Base-by-base conservation (phyloP, 257 asterid species). In the Sherardia arvensis region DNA sequence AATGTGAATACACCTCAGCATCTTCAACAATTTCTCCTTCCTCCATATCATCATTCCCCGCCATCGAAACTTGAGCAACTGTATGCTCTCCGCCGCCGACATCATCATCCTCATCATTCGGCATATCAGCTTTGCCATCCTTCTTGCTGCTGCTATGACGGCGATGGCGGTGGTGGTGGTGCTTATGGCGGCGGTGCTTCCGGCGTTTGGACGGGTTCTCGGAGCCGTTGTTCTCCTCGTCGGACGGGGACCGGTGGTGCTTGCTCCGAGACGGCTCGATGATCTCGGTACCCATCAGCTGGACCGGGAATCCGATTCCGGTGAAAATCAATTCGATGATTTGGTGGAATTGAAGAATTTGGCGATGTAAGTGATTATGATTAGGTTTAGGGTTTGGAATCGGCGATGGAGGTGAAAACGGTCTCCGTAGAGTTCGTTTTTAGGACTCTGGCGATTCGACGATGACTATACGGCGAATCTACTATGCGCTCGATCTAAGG, bases 11-110 rank as follows among this genome's bases (percentile, higher is more conserved):
- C 76, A 92, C 98, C 65, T 59, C 74, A 64, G 70, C 88, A 43
- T 86, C 95, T 71, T 88, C 98, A 70, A 92, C 66, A 71, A 92
- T 92, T 78, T 92, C 98, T 15, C 98, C 98, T 83, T 92, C 98
- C 79, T 92, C 98, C 95, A 89, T 85, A 64, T 92, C 97, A 68
- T 87, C 96, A 68, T 87, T 78, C 69, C 83, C 87, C 14, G 79
- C 69, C 21, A 71, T 77, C 62, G 78, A 61, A 28, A 76, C 84
- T 25, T 32, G 68, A 64, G 62, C 56, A 55, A 72, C 59, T 26
- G 61, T 26, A 56, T 15, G 36, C 27, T 30, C 78, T 59, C 33
- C 47, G 17, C 33, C 47, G 17, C 53, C 60, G 40, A 51, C 71
- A 26, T 32, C 66, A 64, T 72, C 57, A 49, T 68, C n/a, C 12